These are phyloP conservation scores for Populus hybrid DNA, from an alignment of 441 rosid species.

Conservation along the genomic window DNA sequence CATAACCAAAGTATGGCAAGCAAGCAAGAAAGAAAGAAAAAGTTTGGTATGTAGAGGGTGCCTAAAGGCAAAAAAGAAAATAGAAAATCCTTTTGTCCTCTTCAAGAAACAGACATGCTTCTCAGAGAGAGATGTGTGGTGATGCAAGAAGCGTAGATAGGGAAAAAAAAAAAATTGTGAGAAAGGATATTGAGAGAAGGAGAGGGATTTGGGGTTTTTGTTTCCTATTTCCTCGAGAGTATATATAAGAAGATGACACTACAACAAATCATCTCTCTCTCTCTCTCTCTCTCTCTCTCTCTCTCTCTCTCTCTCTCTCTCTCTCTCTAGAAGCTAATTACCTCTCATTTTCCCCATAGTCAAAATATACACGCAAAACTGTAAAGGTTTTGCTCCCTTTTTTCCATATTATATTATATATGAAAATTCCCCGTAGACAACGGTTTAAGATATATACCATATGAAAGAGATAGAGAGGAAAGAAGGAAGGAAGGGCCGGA, in stretches of 20 bases:
- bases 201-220: slow-evolving; percentile 56
- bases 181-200: slow-evolving; percentile 34
- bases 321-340: not conserved
- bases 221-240: slow-evolving; percentile 66
- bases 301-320: too few species aligned
- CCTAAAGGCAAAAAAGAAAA: not conserved
- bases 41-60: not conserved
- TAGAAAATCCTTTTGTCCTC: slow-evolving; percentile 6
- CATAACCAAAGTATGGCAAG: not conserved
- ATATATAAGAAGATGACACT: slow-evolving; percentile 96
- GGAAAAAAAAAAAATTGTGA: slow-evolving; percentile 34
- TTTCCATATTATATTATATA: not conserved
- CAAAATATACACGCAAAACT: slow-evolving; percentile 24
- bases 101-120: slow-evolving; percentile 8
- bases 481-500: not conserved
- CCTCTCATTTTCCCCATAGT: slow-evolving; percentile 24
- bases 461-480: not conserved
- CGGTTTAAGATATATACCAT: not conserved
- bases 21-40: not conserved
- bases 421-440: slow-evolving; percentile 12
- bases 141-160: slow-evolving; percentile 24
- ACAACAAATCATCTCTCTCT: slow-evolving; percentile 34
- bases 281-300: not conserved
- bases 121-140: slow-evolving; percentile 29
- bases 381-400: not conserved